Evolutionary conservation across 306 rosid genomes (phyloP), one percentile per base, ranked within the genome.

Genomic region (Abrus precatorius): DNA sequence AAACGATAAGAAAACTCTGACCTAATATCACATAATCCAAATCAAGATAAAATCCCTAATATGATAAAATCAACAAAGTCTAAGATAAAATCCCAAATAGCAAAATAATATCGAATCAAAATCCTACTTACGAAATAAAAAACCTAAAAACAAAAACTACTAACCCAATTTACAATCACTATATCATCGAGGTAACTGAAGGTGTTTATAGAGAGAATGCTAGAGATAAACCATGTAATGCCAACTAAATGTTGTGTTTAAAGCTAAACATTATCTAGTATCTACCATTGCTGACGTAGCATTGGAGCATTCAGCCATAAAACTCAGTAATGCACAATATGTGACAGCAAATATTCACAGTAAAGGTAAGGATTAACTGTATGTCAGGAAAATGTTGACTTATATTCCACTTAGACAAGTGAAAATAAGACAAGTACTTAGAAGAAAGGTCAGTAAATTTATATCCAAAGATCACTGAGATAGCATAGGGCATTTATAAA

Each of bases 271-370:
- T 20, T 71, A 36, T 1, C 6, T 5, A 12, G 28, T 13, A 52
- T 69, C 69, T 52, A 64, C 41, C 69, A 44, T 73, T 81, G 75
- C 50, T 65, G 53, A 75, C 65, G 56, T 45, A 75, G 55, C 70
- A 75, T 68, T 67, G 66, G 55, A 81, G 75, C 32, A 63, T 74
- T 75, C 81, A 40, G 48, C 81, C 77, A 56, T 57, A 40, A 65
- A 75, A 50, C 59, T 56, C 36, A 36, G 72, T 68, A 68, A 82
- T 3, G 7, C 45, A 33, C 72, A 75, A 47, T 65, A 68, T 2
- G 56, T 75, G 77, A 38, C 56, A 7, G 61, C 76, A 75, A 38
- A 67, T 48, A 55, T 73, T 73, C 79, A 72, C 43, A 63, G 20
- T 60, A 36, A 60, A 72, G 79, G 65, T 81, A 41, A 36, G 36